Evolutionary conservation across 2,329 filamentous ascomycete species (phyloP).

Genomic region (Fusarium continuum): DNA sequence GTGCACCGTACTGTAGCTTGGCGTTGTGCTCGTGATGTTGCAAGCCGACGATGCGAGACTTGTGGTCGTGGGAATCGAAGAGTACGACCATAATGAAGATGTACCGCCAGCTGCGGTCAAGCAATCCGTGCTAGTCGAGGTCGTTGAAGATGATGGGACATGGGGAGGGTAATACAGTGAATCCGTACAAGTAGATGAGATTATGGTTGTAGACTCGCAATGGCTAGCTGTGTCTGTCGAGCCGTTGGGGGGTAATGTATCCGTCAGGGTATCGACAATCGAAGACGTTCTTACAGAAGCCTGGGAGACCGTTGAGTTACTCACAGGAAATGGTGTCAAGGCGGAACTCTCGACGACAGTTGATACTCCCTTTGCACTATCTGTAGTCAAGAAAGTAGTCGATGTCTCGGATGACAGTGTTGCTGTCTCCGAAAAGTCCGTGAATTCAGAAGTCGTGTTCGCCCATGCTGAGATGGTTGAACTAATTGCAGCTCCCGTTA

Average conservation of each 20-base stretch:
- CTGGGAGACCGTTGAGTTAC: constrained; percentile 29
- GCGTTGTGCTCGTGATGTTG: constrained; percentile 34
- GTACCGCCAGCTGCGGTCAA: neutral
- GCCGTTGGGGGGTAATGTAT: constrained; percentile 8
- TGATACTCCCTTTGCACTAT: constrained; percentile 16
- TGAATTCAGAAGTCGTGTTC: constrained; percentile 24
- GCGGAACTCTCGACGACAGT: constrained; percentile 7
- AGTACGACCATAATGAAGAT: constrained; percentile 13
- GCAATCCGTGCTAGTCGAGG: constrained; percentile 24
- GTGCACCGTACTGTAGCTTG: constrained; percentile 16
- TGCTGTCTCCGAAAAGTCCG: constrained; percentile 13
- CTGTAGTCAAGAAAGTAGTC: neutral
- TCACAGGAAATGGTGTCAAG: constrained; percentile 10
- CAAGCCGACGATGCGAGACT: constrained; percentile 30
- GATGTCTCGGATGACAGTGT: constrained; percentile 2
- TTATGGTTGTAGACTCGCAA: constrained; percentile 20
- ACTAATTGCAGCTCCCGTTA: constrained; percentile 22
- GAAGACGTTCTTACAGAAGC: constrained; percentile 12
- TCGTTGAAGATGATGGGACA: neutral
- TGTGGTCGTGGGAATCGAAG: constrained; percentile 10
- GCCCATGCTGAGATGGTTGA: constrained; percentile 21
- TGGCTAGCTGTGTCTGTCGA: constrained; percentile 4
- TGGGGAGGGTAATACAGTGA: neutral
- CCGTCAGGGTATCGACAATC: constrained; percentile 3
- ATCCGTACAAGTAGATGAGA: constrained; percentile 30